phyloP scores from a whole-genome alignment of 345 rosid genomes.

The Punica granatum region DNA sequence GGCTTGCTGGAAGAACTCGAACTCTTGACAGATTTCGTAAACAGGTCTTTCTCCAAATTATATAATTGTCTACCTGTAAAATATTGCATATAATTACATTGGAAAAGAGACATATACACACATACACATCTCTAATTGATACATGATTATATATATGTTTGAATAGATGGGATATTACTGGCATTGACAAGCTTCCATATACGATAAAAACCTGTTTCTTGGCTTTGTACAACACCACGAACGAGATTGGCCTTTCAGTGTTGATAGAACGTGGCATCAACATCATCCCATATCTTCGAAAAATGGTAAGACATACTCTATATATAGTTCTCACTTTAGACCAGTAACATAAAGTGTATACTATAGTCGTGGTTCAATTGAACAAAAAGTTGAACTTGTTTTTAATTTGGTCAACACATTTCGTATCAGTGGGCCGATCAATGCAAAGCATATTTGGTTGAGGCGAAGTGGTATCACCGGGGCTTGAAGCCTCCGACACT shows the following conservation, averaged over 20 bases:
- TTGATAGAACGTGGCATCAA: conserved; percentile 12
- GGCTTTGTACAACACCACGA: conserved; percentile 13
- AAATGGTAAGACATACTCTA: conserved; percentile 4
- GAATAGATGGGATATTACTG: conserved; percentile 15
- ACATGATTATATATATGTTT: background rate
- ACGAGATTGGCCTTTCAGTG: conserved; percentile 9
- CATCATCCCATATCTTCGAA: conserved; percentile 10
- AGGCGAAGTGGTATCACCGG: conserved; percentile 14
- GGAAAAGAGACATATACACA: background rate
- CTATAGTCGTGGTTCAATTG: background rate
- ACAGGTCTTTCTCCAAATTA: conserved; percentile 12
- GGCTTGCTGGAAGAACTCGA: conserved; percentile 17
- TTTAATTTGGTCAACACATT: too few relatives aligned
- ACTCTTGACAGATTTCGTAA: conserved; percentile 15
- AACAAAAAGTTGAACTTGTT: too few relatives aligned
- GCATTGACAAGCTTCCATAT: conserved; percentile 14
- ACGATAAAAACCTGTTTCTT: conserved; percentile 6
- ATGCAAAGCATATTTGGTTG: conserved; percentile 13
- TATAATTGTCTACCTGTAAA: too few relatives aligned
- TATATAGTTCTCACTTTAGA: background rate
- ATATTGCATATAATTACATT: background rate
- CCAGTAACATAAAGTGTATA: background rate
- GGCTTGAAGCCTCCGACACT: conserved; percentile 17
- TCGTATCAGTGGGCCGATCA: conserved; percentile 13
- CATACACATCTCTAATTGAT: background rate